A percentile compares a stretch with the other conserved stretches of the same genome.
phyloP scores from a whole-genome alignment of 2,329 filamentous ascomycete genomes.

The Pseudopithomyces maydicus region DNA sequence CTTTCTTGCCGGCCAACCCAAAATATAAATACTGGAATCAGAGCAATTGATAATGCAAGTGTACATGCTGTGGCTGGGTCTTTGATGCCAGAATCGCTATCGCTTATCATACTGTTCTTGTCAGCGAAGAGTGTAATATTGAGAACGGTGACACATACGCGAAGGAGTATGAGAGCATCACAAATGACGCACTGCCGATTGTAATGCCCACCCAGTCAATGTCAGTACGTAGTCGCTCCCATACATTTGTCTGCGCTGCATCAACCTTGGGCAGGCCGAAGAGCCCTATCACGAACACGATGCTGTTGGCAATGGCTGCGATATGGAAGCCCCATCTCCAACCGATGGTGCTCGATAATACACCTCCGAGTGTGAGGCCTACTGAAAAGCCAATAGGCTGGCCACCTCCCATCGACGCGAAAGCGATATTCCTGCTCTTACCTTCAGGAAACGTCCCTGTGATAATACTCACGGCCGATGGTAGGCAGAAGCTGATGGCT shows the following conservation, averaged over 20 bases:
- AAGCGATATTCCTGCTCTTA: conserved; percentile 56
- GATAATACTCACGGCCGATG: conserved; percentile 56
- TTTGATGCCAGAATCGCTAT: conserved; percentile 49
- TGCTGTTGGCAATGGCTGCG: conserved; percentile 49
- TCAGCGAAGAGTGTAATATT: background rate
- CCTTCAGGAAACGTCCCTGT: conserved; percentile 54
- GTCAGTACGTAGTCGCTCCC: conserved; percentile 44
- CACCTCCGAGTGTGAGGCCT: conserved; percentile 57
- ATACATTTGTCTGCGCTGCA: conserved; percentile 29
- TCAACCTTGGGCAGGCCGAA: conserved; percentile 44
- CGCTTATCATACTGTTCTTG: conserved; percentile 41
- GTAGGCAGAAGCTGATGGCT: conserved; percentile 54
- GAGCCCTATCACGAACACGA: conserved; percentile 46
- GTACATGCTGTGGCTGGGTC: conserved; percentile 52
- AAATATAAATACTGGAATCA: conserved; percentile 56
- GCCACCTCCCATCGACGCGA: conserved; percentile 56
- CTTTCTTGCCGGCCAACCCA: conserved; percentile 60
- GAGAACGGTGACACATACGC: conserved; percentile 48
- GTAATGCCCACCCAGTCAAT: conserved; percentile 61
- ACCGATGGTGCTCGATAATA: conserved; percentile 55
- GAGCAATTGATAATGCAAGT: conserved; percentile 49
- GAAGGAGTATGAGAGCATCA: conserved; percentile 59
- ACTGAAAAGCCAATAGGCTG: conserved; percentile 59
- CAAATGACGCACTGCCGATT: conserved; percentile 54
- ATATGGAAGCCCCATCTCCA: conserved; percentile 61